Percentiles rank a stretch among this genome's conserved stretches.
Conservation (phyloP, 306 rosid genomes). For the Casuarina equisetifolia region DNA sequence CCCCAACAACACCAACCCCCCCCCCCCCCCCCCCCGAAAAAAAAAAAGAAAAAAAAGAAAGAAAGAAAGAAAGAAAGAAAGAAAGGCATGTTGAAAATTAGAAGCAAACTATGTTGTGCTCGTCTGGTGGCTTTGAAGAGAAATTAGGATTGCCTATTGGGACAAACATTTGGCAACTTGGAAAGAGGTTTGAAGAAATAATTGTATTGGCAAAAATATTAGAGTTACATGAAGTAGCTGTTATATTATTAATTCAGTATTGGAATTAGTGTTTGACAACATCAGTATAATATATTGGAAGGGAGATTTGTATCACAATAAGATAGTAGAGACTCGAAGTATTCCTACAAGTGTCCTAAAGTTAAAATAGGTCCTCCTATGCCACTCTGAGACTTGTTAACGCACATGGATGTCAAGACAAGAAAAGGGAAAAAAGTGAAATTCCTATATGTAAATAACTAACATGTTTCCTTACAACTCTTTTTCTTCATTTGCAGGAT, state of each 20-base stretch:
- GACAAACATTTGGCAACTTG: background rate
- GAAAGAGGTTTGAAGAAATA: background rate
- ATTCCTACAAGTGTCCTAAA: background rate
- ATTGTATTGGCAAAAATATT: background rate
- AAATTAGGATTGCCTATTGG: background rate
- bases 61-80: no score
- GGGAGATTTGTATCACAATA: background rate
- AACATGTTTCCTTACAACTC: background rate
- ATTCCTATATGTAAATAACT: constrained; percentile 14
- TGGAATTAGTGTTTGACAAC: background rate
- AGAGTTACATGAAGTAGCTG: background rate
- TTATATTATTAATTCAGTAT: background rate
- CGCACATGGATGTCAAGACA: constrained; percentile 2
- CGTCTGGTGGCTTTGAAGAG: background rate
- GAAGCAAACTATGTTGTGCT: background rate
- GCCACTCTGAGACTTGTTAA: background rate
- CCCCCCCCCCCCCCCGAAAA: no score
- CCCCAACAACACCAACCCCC: no score
- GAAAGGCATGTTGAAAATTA: background rate
- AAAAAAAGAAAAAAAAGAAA: no score
- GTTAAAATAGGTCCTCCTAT: background rate
- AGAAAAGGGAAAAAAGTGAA: background rate
- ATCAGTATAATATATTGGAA: background rate
- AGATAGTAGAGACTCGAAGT: background rate
- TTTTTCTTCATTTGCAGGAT: constrained; percentile 59